These are phyloP conservation scores for Cryptococcus neoformans DNA, from an alignment of 1,284 basidiomycete genomes.

Conservation along the genomic window DNA sequence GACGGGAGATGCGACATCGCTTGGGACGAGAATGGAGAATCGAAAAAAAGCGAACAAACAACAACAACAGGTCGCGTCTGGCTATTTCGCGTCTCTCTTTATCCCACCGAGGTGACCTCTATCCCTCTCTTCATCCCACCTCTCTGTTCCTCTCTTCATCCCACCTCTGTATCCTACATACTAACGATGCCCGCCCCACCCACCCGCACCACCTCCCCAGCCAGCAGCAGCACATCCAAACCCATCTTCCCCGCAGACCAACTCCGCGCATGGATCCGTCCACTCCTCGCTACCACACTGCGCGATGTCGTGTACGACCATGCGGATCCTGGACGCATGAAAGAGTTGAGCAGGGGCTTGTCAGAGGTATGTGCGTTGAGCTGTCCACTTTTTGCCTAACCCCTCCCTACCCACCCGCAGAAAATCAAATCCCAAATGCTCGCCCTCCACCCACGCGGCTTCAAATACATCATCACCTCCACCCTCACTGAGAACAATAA, in stretches of 20 bases:
- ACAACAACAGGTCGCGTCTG: no score
- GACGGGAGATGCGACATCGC: slow-evolving; percentile 28
- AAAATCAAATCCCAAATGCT: slow-evolving; percentile 42
- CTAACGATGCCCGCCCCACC: not conserved
- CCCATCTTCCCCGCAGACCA: not conserved
- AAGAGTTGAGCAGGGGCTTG: not conserved
- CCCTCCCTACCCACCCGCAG: slow-evolving; percentile 13
- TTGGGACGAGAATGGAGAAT: no score
- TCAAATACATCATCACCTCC: slow-evolving; percentile 41
- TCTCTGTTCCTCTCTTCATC: slow-evolving; percentile 9
- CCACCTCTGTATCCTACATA: slow-evolving; percentile 27
- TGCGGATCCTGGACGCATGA: not conserved
- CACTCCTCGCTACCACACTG: not conserved
- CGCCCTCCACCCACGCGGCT: slow-evolving; percentile 41
- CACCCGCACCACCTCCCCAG: no score
- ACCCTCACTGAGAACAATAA: no score
- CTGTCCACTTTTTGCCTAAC: not conserved
- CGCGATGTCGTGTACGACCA: not conserved
- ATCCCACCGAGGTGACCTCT: no score
- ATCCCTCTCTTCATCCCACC: no score
- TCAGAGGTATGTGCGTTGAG: not conserved
- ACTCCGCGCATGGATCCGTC: not conserved
- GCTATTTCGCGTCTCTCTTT: no score
- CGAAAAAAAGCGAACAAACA: slow-evolving; percentile 1
- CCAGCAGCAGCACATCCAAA: no score